Conservation (phyloP, 2,329 filamentous ascomycete species). For the Phialophora macrospora region DNA sequence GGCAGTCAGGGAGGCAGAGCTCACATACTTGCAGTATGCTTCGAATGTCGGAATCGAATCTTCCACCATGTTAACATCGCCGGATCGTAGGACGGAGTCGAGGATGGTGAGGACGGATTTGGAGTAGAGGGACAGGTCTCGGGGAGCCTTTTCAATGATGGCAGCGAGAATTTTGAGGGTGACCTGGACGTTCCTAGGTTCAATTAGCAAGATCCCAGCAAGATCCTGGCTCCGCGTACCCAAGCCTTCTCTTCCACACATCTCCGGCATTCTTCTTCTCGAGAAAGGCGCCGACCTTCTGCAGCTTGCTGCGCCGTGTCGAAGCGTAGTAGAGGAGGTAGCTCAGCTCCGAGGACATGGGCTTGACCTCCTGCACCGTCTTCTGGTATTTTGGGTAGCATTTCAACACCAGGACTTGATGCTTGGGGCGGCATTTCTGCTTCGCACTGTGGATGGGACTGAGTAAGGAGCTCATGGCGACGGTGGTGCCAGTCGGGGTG, state of each 20-base stretch:
- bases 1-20: conserved; percentile 80
- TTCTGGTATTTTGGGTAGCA: conserved; percentile 95
- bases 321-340: conserved; percentile 97
- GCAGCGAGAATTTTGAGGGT: conserved; percentile 90
- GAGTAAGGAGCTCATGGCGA: conserved; percentile 37
- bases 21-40: conserved; percentile 85
- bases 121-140: conserved; percentile 88
- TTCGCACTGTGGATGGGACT: conserved; percentile 61
- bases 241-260: conserved; percentile 85
- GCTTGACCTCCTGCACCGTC: conserved; percentile 88
- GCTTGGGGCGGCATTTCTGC: conserved; percentile 79
- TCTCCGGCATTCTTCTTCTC: conserved; percentile 93
- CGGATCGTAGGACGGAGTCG: conserved; percentile 78
- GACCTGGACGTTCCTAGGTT: conserved; percentile 81
- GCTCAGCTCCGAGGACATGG: conserved; percentile 94
- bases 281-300: conserved; percentile 92
- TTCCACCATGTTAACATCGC: conserved; percentile 90
- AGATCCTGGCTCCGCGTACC: conserved; percentile 60
- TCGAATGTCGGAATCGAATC: conserved; percentile 85
- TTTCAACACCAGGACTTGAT: conserved; percentile 93
- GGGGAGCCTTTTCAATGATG: conserved; percentile 88
- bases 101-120: conserved; percentile 83
- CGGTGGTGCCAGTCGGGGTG: conserved; percentile 14
- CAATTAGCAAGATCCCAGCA: conserved; percentile 22
- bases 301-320: conserved; percentile 90